These are phyloP conservation scores for Gossypium stocksii DNA, from an alignment of 345 rosid species.

Conservation along the genomic window DNA sequence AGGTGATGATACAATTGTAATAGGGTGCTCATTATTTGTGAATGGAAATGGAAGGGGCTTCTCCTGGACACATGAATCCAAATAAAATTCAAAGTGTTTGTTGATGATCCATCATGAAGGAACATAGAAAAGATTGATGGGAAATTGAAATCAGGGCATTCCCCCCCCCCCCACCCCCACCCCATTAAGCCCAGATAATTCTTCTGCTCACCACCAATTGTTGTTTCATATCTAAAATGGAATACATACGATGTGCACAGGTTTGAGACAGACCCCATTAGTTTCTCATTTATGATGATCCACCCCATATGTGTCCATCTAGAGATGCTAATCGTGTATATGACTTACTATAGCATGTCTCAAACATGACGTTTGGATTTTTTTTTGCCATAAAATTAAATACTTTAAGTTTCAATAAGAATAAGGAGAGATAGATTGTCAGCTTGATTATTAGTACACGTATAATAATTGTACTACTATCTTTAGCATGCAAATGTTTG, in stretches of 20 bases:
- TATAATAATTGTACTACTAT: too few relatives aligned
- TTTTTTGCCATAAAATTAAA: too few relatives aligned
- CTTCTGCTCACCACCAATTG: conserved; percentile 6
- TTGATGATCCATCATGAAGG: neutral
- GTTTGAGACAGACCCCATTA: conserved; percentile 25
- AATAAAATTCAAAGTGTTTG: neutral
- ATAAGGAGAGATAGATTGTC: too few relatives aligned
- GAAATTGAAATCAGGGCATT: conserved; percentile 16
- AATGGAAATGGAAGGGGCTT: neutral
- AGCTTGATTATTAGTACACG: too few relatives aligned
- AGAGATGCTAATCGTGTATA: too few relatives aligned
- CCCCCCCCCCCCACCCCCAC: neutral
- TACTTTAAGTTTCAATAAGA: too few relatives aligned
- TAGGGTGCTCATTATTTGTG: too few relatives aligned
- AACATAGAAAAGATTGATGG: conserved; percentile 26
- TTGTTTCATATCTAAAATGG: conserved; percentile 8
- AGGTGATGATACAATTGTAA: too few relatives aligned
- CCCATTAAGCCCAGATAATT: conserved; percentile 8
- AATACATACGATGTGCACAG: conserved; percentile 17
- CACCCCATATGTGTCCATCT: too few relatives aligned
- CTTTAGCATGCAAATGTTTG: too few relatives aligned
- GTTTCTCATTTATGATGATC: neutral
- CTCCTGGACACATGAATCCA: conserved; percentile 8
- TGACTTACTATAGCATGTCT: too few relatives aligned
- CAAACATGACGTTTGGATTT: too few relatives aligned